A percentile compares a stretch with the other conserved stretches of the same genome.
Evolutionary conservation across 345 rosid genomes (phyloP).

Genomic region (Microcos paniculata): DNA sequence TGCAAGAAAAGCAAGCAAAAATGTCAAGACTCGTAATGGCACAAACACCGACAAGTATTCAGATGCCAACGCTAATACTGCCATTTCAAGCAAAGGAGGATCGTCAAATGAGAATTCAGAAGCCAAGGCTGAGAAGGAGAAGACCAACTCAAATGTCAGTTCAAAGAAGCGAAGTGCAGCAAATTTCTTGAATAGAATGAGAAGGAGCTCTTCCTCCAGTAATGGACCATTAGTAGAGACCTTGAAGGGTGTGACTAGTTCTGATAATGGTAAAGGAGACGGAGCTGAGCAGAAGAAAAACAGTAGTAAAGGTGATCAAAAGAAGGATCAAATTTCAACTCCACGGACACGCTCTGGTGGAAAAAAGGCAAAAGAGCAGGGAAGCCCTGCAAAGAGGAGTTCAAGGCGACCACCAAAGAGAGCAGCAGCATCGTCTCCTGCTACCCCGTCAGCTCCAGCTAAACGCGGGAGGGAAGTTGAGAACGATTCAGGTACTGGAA

Average conservation of each 20-base stretch:
- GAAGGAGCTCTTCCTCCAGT: constrained; percentile 29
- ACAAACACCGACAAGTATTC: constrained; percentile 5
- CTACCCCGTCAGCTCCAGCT: not conserved
- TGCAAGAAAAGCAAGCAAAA: constrained; percentile 23
- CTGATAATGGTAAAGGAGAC: constrained; percentile 34
- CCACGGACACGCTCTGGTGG: constrained; percentile 24
- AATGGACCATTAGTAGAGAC: constrained; percentile 26
- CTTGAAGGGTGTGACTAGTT: constrained; percentile 21
- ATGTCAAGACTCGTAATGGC: constrained; percentile 10
- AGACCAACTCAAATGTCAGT: constrained; percentile 16
- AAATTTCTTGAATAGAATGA: constrained; percentile 52
- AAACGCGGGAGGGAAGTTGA: constrained; percentile 39
- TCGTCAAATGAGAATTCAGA: constrained; percentile 28
- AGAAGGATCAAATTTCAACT: constrained; percentile 15
- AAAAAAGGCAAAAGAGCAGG: constrained; percentile 25
- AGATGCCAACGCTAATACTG: constrained; percentile 6
- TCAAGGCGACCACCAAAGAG: constrained; percentile 21
- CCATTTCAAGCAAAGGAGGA: constrained; percentile 26
- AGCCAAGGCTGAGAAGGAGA: constrained; percentile 30
- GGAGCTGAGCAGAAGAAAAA: constrained; percentile 32
- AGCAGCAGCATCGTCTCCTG: constrained; percentile 19
- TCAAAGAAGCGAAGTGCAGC: constrained; percentile 49
- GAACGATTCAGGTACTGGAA: constrained; percentile 30
- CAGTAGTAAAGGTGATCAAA: constrained; percentile 22
- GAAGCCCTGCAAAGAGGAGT: constrained; percentile 27